Conservation (phyloP, 306 rosid species). For the Mimosa bimucronata region DNA sequence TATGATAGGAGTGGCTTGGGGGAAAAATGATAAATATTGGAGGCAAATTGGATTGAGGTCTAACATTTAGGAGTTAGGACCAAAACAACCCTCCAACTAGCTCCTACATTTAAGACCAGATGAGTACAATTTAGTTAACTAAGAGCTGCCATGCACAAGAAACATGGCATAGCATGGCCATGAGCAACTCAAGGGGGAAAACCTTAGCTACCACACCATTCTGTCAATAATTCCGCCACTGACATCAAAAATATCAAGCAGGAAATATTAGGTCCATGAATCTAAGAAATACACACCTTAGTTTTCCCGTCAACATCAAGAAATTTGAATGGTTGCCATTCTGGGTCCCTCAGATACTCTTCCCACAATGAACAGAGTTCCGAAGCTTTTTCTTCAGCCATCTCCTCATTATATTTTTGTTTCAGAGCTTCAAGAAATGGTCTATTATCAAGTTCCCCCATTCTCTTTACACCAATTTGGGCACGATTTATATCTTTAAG, state of each 20-base stretch:
- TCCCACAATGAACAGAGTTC: slow-evolving; percentile 91
- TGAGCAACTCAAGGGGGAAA: not conserved
- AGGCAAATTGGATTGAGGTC: no score
- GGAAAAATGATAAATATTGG: no score
- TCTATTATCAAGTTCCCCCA: slow-evolving; percentile 88
- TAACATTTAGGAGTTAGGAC: no score
- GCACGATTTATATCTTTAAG: slow-evolving; percentile 62
- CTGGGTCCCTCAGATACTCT: slow-evolving; percentile 90
- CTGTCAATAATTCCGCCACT: slow-evolving; percentile 44
- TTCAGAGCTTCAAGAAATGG: slow-evolving; percentile 83
- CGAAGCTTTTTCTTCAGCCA: slow-evolving; percentile 81
- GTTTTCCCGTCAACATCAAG: slow-evolving; percentile 48
- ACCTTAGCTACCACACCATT: slow-evolving; percentile 48
- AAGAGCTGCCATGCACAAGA: not conserved
- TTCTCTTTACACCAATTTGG: slow-evolving; percentile 74
- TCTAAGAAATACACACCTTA: slow-evolving; percentile 52
- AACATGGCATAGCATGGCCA: not conserved
- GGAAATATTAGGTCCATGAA: slow-evolving; percentile 22
- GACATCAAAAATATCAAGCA: slow-evolving; percentile 7
- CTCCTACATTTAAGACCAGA: no score
- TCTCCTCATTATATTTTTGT: slow-evolving; percentile 72
- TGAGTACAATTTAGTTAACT: not conserved
- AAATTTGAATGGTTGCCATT: slow-evolving; percentile 92
- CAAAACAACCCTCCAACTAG: no score
- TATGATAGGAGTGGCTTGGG: no score